Evolutionary conservation across 2,329 filamentous ascomycete genomes (phyloP).

Genomic region (Pestalotiopsis sp.): DNA sequence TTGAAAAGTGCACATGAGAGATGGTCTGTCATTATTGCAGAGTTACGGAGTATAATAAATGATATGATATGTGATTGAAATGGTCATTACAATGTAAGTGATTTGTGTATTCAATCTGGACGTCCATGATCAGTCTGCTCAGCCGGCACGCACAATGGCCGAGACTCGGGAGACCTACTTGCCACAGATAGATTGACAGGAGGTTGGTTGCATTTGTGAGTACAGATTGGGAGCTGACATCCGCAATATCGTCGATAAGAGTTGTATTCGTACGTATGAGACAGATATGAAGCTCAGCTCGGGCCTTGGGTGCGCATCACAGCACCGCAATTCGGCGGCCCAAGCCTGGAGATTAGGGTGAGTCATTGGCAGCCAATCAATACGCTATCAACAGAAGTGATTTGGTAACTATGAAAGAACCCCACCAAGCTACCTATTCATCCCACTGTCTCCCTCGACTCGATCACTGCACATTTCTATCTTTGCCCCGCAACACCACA

Average conservation of each 20-base stretch:
- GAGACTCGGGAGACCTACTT: too few relatives aligned
- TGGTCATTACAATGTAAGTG: too few relatives aligned
- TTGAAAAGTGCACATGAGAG: background rate
- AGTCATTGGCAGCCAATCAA: constrained; percentile 13
- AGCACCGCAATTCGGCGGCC: background rate
- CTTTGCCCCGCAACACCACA: constrained; percentile 5
- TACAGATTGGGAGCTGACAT: background rate
- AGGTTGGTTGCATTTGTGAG: too few relatives aligned
- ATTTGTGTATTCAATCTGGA: too few relatives aligned
- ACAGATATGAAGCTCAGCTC: background rate
- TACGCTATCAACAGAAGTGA: constrained; percentile 9
- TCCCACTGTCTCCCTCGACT: background rate
- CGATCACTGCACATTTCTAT: constrained; percentile 5
- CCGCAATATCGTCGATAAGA: background rate
- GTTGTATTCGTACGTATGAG: background rate
- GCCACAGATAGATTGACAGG: too few relatives aligned
- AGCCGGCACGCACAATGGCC: too few relatives aligned
- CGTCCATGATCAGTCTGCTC: too few relatives aligned
- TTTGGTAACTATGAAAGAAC: constrained; percentile 1
- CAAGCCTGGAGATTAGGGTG: constrained; percentile 7
- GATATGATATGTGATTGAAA: background rate
- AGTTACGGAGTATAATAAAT: background rate
- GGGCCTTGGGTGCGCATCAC: background rate
- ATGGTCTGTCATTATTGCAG: background rate
- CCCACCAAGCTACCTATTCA: constrained; percentile 6